A percentile compares a stretch with the other conserved stretches of the same genome.
Evolutionary conservation across 2,329 filamentous ascomycete genomes (phyloP).

Genomic region (Pseudocercospora cruenta): DNA sequence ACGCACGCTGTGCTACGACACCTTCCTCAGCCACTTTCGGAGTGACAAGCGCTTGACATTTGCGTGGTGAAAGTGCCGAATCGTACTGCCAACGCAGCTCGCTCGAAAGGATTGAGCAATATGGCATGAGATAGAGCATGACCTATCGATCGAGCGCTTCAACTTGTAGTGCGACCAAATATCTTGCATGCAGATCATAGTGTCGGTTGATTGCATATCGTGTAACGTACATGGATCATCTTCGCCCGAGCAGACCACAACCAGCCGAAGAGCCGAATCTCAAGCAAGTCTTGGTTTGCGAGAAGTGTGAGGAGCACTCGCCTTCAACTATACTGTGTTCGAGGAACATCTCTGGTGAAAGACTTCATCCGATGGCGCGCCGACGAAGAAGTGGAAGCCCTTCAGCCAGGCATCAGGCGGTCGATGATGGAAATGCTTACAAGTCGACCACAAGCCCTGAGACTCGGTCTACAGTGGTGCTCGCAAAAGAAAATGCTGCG

Average conservation of each 20-base stretch:
- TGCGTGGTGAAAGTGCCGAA: not conserved
- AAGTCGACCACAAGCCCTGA: not conserved
- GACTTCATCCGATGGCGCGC: not conserved
- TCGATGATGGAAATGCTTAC: not conserved
- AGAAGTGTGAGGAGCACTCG: not conserved
- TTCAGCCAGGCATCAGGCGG: not conserved
- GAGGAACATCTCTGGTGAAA: not conserved
- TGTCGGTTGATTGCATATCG: slow-evolving; percentile 2
- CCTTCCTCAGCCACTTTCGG: not conserved
- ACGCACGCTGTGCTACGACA: not conserved
- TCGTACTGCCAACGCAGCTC: slow-evolving; percentile 7
- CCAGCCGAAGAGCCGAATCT: not conserved
- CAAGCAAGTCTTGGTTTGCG: not conserved
- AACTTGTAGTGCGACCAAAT: not conserved
- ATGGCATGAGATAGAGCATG: not conserved
- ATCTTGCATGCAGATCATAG: slow-evolving; percentile 8
- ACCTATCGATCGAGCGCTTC: slow-evolving; percentile 6
- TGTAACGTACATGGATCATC: not conserved
- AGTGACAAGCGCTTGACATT: slow-evolving; percentile 5
- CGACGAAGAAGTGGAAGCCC: not conserved
- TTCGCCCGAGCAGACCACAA: slow-evolving; percentile 1
- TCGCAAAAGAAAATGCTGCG: not conserved
- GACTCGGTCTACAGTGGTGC: not conserved
- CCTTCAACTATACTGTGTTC: not conserved
- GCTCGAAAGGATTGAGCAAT: not conserved